phyloP scores from a whole-genome alignment of 140 eudicot genomes.

The Bidens hawaiensis region DNA sequence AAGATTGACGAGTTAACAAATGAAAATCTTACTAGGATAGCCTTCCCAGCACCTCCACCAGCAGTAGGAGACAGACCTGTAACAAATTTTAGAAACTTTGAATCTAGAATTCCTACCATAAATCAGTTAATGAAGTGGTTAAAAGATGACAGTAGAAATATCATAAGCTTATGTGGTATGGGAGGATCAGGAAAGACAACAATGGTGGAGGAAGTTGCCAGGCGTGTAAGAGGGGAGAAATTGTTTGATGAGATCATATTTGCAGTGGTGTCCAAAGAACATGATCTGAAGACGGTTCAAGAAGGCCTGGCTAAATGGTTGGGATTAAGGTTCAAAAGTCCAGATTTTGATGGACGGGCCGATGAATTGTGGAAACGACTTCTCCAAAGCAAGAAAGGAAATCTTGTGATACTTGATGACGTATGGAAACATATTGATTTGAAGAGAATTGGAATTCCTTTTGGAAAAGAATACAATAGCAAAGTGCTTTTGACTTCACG shows the following conservation, averaged over 20 bases:
- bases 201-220: slow-evolving; percentile 34
- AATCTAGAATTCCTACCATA: slow-evolving; percentile 31
- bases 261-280: slow-evolving; percentile 30
- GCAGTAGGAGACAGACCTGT: slow-evolving; percentile 27
- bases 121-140: slow-evolving; percentile 24
- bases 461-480: slow-evolving; percentile 23
- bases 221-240: slow-evolving; percentile 31
- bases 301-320: slow-evolving; percentile 23
- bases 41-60: slow-evolving; percentile 29
- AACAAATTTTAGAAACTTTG: slow-evolving; percentile 28
- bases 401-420: slow-evolving; percentile 41
- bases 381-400: slow-evolving; percentile 34
- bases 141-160: slow-evolving; percentile 25
- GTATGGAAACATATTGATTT: slow-evolving; percentile 32
- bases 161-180: slow-evolving; percentile 38
- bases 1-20: background rate
- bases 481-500: slow-evolving; percentile 35
- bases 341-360: slow-evolving; percentile 25
- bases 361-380: slow-evolving; percentile 27
- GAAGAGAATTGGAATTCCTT: slow-evolving; percentile 27
- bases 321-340: slow-evolving; percentile 25
- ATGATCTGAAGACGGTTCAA: slow-evolving; percentile 29
- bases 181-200: slow-evolving; percentile 37
- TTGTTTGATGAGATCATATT: slow-evolving; percentile 31
- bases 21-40: background rate